Conservation (phyloP, 345 rosid genomes). For the Rubroshorea leprosula region DNA sequence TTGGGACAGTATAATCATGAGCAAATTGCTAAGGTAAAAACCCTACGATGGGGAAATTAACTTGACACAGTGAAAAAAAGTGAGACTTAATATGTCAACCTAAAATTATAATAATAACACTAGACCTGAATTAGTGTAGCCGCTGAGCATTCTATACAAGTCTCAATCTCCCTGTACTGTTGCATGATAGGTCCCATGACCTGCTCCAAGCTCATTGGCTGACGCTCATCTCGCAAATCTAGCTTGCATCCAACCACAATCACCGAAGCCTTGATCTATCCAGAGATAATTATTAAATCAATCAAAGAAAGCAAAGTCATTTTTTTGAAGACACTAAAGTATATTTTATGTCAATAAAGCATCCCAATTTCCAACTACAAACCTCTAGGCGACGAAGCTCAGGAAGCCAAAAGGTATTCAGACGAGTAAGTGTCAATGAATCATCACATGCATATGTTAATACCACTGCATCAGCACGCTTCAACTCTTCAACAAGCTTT, state of each 20-base stretch:
- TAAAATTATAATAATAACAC: not conserved
- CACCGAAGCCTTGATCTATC: conserved; percentile 62
- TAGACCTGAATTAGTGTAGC: conserved; percentile 65
- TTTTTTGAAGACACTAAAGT: not conserved
- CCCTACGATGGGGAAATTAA: not conserved
- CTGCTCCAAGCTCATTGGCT: conserved; percentile 51
- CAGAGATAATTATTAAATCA: not conserved
- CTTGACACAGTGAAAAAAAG: not conserved
- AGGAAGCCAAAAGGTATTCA: conserved; percentile 65
- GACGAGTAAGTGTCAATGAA: conserved; percentile 51
- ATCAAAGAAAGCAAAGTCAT: conserved; percentile 2
- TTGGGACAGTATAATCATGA: not conserved
- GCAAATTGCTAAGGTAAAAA: not conserved
- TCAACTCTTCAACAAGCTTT: conserved; percentile 69
- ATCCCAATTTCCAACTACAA: not conserved
- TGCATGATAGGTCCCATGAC: conserved; percentile 82
- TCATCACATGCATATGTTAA: conserved; percentile 77
- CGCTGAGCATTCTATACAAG: conserved; percentile 80
- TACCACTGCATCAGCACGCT: conserved; percentile 68
- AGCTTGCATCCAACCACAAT: conserved; percentile 87
- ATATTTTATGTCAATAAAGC: not conserved
- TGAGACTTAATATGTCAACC: not conserved
- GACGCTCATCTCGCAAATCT: conserved; percentile 61
- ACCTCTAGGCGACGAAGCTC: conserved; percentile 76
- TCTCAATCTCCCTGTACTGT: conserved; percentile 72